A percentile compares a stretch with the other conserved stretches of the same genome.
Conservation (phyloP, 2,329 filamentous ascomycete species). For the Dendryphion nanum region DNA sequence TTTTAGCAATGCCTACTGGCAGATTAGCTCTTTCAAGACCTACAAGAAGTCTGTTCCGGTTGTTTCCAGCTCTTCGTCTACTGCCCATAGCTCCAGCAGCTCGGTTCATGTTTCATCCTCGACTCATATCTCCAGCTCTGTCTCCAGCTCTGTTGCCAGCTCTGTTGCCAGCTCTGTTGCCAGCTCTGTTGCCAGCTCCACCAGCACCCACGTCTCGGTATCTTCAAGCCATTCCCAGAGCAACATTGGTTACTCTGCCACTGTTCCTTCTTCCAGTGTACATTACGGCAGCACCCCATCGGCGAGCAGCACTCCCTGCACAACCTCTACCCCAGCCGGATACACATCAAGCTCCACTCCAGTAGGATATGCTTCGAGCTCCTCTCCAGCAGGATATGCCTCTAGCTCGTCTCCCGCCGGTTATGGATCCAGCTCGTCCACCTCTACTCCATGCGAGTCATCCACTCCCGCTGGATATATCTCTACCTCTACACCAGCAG, state of each 20-base stretch:
- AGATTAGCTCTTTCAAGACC: conserved; percentile 47
- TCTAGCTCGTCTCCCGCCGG: no score
- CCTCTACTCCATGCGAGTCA: no score
- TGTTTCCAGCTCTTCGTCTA: conserved; percentile 5
- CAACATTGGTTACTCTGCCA: not conserved
- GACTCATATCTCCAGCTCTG: not conserved
- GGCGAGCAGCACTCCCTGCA: not conserved
- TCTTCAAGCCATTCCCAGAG: not conserved
- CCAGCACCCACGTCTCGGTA: not conserved
- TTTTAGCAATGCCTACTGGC: conserved; percentile 73
- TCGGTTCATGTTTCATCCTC: not conserved
- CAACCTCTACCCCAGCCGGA: no score
- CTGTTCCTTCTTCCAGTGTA: conserved; percentile 2
- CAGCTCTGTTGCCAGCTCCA: conserved; percentile 1
- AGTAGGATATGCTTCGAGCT: no score
- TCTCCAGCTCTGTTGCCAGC: not conserved
- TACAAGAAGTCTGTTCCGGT: conserved; percentile 10
- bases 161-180: conserved; percentile 1
- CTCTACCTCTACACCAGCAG: no score
- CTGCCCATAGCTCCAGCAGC: not conserved
- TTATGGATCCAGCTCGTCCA: no score
- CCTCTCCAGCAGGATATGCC: no score
- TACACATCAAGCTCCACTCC: no score
- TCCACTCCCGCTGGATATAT: no score
- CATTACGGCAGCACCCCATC: not conserved